Base-by-base conservation (phyloP, 306 rosid genomes). In the Lathyrus sativus region DNA sequence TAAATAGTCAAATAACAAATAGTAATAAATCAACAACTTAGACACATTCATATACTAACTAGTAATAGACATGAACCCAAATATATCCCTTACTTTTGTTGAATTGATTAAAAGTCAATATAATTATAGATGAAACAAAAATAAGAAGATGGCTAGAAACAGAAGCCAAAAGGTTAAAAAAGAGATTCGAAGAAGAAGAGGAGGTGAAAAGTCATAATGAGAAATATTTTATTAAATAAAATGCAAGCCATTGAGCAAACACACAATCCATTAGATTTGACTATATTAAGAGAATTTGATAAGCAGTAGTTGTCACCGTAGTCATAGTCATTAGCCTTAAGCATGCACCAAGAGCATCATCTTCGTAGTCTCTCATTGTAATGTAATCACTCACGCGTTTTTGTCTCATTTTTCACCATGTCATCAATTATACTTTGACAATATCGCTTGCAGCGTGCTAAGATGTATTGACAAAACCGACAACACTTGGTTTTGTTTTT, bases 221-320 rank as follows among this genome's bases (percentile, higher is more conserved):
- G 26, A 41, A 9, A 45, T 44, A 31, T 64, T 37, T 37, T 4
- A 69, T 49, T 49, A 31, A 55, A 56, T 44, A 31, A 45, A 64
- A 50, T 64, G 81, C 37, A 24, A 65, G 33, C 65, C 74, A 78
- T 72, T 42, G 45, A 72, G 82, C 66, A 78, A 39, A 72, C 66
- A 72, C 63, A 77, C 57, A 58, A 72, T 78, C 74, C 65, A 67
- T 72, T 22, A 78, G 74, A 66, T 72, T 72, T 78, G 82, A 78
- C 78, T 58, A 56, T 18, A 51, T 6, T 7, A 45, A 35, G 49
- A 8, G 42, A 68, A 61, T 50, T 50, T 17, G 57, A 68, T 9
- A 35, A 59, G 49, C 14, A 48, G 55, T 8, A 74, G 45, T 7
- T 3, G 41, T 13, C 1, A 5, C 31, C 68, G 58, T 76, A 5